phyloP scores from a whole-genome alignment of 2,329 filamentous ascomycete genomes.

The Talaromyces funiculosus region DNA sequence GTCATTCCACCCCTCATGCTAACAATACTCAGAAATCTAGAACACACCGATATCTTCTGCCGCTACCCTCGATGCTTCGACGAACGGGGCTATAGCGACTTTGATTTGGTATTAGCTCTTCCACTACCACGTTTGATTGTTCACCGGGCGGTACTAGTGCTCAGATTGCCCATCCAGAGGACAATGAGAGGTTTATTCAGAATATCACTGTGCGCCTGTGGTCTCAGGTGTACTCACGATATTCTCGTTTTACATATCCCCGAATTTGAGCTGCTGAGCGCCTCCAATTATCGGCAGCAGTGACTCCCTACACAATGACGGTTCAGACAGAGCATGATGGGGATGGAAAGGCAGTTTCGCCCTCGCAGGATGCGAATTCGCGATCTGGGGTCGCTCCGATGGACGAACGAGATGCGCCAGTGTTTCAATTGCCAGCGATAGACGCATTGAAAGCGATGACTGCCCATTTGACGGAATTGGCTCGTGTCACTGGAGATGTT shows the following conservation, averaged over 20 bases:
- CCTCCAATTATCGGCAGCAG: neutral
- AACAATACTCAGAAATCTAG: neutral
- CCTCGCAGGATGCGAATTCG: slow-evolving; percentile 14
- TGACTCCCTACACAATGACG: slow-evolving; percentile 20
- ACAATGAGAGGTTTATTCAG: slow-evolving; percentile 30
- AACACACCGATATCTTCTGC: neutral
- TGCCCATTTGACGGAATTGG: slow-evolving; percentile 55
- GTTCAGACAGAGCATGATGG: slow-evolving; percentile 18
- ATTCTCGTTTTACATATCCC: slow-evolving; percentile 10
- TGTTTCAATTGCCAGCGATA: slow-evolving; percentile 66
- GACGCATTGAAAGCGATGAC: slow-evolving; percentile 76
- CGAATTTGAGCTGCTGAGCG: slow-evolving; percentile 5
- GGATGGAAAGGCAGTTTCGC: slow-evolving; percentile 12
- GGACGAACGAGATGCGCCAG: slow-evolving; percentile 13
- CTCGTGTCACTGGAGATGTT: slow-evolving; percentile 54
- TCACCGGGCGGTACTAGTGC: neutral
- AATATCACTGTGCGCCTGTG: slow-evolving; percentile 24
- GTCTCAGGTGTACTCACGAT: slow-evolving; percentile 21
- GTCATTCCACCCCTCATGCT: neutral
- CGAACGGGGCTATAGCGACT: neutral
- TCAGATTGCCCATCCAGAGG: slow-evolving; percentile 17
- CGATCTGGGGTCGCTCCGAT: slow-evolving; percentile 15
- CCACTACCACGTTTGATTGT: neutral
- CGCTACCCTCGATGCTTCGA: neutral
- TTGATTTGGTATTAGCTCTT: neutral